Percentiles rank a stretch among this genome's conserved stretches.
These are phyloP conservation scores for Megacollybia marginata DNA, from an alignment of 768 basidiomycete genomes.

Conservation along the genomic window DNA sequence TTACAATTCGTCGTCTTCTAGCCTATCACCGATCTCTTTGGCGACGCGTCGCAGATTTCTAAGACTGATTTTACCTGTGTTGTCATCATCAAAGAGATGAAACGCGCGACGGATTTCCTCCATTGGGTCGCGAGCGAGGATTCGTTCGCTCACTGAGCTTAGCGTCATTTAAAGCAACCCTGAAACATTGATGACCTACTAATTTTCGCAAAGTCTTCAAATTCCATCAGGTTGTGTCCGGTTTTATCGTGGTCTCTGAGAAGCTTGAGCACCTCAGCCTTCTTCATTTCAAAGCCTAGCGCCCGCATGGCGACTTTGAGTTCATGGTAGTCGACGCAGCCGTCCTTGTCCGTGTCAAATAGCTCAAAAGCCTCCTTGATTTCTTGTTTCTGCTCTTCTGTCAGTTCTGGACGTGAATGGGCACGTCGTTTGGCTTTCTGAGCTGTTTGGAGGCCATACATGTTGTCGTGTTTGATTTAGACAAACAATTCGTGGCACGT, in stretches of 20 bases:
- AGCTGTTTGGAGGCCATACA: conserved; percentile 61
- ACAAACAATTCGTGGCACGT: background rate
- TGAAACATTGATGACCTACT: conserved; percentile 43
- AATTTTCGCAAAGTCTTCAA: conserved; percentile 90
- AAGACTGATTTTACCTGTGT: conserved; percentile 89
- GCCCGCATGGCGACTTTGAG: conserved; percentile 99
- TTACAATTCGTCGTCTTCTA: conserved; percentile 96
- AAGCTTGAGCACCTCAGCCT: conserved; percentile 94
- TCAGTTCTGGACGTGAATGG: conserved; percentile 73
- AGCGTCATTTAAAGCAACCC: conserved; percentile 4
- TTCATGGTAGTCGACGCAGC: conserved; percentile 94
- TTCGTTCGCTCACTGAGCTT: conserved; percentile 81
- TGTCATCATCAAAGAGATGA: conserved; percentile 93
- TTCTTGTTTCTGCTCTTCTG: conserved; percentile 89
- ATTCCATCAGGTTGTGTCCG: conserved; percentile 80
- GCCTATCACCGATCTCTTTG: conserved; percentile 90
- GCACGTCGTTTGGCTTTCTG: conserved; percentile 70
- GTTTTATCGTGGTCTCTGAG: conserved; percentile 86
- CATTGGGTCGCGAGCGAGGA: conserved; percentile 90
- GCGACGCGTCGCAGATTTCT: conserved; percentile 90
- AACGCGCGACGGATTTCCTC: conserved; percentile 96
- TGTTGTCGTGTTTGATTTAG: conserved; percentile 14
- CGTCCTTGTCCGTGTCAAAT: conserved; percentile 98
- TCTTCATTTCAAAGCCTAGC: conserved; percentile 95
- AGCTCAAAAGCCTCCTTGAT: conserved; percentile 99